Evolutionary conservation across 108 stramenopile genomes (phyloP).

Genomic region (Cyclostephanos invisitatus): DNA sequence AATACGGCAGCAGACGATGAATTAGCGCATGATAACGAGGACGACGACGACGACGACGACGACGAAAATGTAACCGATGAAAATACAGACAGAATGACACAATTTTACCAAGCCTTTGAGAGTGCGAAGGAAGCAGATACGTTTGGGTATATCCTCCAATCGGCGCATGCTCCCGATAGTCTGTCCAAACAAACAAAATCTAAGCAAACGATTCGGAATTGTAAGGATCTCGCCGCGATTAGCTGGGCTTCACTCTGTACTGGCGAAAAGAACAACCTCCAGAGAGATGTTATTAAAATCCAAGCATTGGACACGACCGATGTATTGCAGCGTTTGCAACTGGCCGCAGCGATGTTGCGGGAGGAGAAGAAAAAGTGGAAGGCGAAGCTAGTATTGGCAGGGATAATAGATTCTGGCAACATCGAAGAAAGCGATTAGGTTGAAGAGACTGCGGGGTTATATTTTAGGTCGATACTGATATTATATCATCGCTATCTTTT

Average conservation of each 20-base stretch:
- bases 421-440: not conserved
- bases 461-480: not conserved
- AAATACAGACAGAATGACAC: slow-evolving; percentile 19
- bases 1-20: slow-evolving; percentile 3
- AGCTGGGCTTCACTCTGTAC: slow-evolving; percentile 86
- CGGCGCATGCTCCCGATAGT: slow-evolving; percentile 8
- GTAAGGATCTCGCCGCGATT: slow-evolving; percentile 73
- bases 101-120: slow-evolving; percentile 42
- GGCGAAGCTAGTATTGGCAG: slow-evolving; percentile 58
- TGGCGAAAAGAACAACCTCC: slow-evolving; percentile 50
- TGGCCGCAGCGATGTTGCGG: slow-evolving; percentile 69
- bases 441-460: not conserved
- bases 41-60: slow-evolving; percentile 34
- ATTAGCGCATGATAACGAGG: slow-evolving; percentile 28
- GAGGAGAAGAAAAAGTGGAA: slow-evolving; percentile 59
- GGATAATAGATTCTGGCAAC: slow-evolving; percentile 28
- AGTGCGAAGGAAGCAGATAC: slow-evolving; percentile 47
- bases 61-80: slow-evolving; percentile 33
- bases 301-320: slow-evolving; percentile 69
- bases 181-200: not conserved
- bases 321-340: slow-evolving; percentile 62
- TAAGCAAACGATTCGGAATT: slow-evolving; percentile 32
- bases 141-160: slow-evolving; percentile 27
- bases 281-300: slow-evolving; percentile 52
- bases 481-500: not conserved